These are phyloP conservation scores for Botryobasidium botryosum DNA, from an alignment of 768 basidiomycete genomes.

Conservation along the genomic window DNA sequence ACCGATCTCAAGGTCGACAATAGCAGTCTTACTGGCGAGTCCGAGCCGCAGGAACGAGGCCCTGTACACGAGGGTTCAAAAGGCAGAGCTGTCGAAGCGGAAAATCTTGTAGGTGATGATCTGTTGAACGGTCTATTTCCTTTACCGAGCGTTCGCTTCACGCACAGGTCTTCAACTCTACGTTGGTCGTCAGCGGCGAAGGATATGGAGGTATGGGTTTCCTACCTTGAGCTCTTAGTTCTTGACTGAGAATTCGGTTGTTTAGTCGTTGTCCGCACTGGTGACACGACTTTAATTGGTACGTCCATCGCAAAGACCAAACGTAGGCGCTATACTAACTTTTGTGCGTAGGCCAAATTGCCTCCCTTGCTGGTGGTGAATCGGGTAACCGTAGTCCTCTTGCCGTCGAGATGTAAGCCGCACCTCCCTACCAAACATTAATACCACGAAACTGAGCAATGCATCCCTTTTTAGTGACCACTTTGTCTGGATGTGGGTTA, in stretches of 20 bases:
- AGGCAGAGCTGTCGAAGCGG: conserved; percentile 40
- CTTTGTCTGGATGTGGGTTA: conserved; percentile 45
- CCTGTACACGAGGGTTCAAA: conserved; percentile 30
- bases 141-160: no score
- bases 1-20: conserved; percentile 56
- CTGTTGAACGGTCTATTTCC: no score
- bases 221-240: not conserved
- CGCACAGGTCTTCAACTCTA: conserved; percentile 63
- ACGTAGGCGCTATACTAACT: conserved; percentile 3
- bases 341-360: conserved; percentile 38
- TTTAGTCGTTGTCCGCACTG: conserved; percentile 45
- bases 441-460: conserved; percentile 5
- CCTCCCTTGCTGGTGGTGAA: conserved; percentile 45
- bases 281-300: conserved; percentile 44
- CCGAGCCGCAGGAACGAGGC: conserved; percentile 46
- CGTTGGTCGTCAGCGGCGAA: conserved; percentile 53
- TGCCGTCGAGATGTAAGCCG: conserved; percentile 51
- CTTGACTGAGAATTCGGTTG: conserved; percentile 5
- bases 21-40: conserved; percentile 53
- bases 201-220: conserved; percentile 40
- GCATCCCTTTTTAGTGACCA: conserved; percentile 19
- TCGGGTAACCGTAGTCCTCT: conserved; percentile 47
- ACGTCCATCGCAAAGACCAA: no score
- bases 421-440: conserved; percentile 22
- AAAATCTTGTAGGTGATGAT: conserved; percentile 51